Evolutionary conservation across 2,329 filamentous ascomycete species (phyloP).

Genomic region (Calonectria hawksworthii): DNA sequence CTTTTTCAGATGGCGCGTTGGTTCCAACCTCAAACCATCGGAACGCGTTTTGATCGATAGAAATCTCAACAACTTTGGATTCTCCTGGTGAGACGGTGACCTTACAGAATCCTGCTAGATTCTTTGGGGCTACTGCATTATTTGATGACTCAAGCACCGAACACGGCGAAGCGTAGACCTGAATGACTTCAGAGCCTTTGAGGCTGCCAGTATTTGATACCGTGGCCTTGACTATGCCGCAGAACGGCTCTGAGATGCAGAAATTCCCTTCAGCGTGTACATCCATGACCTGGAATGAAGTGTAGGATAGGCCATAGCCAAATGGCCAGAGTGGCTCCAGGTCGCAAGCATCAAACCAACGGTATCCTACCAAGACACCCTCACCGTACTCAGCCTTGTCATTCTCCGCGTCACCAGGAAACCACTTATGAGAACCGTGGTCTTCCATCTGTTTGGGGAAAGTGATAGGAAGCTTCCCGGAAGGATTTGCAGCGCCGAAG

Average conservation of each 20-base stretch:
- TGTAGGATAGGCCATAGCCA: slow-evolving; percentile 6
- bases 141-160: not conserved
- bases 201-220: not conserved
- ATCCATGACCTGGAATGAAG: not conserved
- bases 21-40: not conserved
- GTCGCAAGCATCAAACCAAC: not conserved
- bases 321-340: slow-evolving; percentile 5
- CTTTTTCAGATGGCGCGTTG: not conserved
- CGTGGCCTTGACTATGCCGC: not conserved
- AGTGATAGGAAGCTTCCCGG: not conserved
- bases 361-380: slow-evolving; percentile 9
- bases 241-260: not conserved
- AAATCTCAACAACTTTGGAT: not conserved
- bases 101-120: not conserved
- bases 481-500: not conserved
- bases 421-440: not conserved
- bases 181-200: not conserved
- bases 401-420: not conserved
- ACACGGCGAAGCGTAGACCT: not conserved
- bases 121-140: not conserved
- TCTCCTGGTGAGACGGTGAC: not conserved
- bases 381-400: slow-evolving; percentile 6
- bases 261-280: not conserved
- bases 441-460: not conserved
- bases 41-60: not conserved